phyloP scores from a whole-genome alignment of 1,284 basidiomycete genomes.

The Cryptococcus sp. region DNA sequence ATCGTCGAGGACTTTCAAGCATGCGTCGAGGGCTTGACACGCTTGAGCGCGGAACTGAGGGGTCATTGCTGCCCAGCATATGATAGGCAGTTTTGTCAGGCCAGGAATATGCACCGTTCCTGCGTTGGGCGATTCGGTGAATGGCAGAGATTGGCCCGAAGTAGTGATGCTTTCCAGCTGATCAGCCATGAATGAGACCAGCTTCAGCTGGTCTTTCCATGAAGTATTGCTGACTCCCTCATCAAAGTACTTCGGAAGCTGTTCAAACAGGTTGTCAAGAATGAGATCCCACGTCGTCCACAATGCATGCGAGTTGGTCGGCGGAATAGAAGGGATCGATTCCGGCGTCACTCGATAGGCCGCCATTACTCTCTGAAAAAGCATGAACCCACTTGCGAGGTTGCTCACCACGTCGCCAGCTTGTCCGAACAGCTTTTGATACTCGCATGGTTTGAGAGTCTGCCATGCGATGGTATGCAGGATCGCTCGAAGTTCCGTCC shows the following conservation, averaged over 20 bases:
- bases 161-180: slow-evolving; percentile 38
- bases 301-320: slow-evolving; percentile 27
- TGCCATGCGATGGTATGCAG: slow-evolving; percentile 45
- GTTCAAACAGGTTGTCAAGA: slow-evolving; percentile 44
- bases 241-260: slow-evolving; percentile 37
- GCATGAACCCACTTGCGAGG: slow-evolving; percentile 35
- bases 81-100: slow-evolving; percentile 36
- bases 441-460: slow-evolving; percentile 25
- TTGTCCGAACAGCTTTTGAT: slow-evolving; percentile 36
- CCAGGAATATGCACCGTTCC: slow-evolving; percentile 11
- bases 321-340: slow-evolving; percentile 35
- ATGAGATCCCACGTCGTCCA: slow-evolving; percentile 46
- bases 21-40: slow-evolving; percentile 32
- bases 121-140: slow-evolving; percentile 5
- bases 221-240: slow-evolving; percentile 1
- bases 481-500: slow-evolving; percentile 35
- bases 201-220: slow-evolving; percentile 32
- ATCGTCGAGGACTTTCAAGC: slow-evolving; percentile 25
- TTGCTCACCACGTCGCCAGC: slow-evolving; percentile 31
- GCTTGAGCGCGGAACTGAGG: slow-evolving; percentile 23
- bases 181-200: slow-evolving; percentile 46
- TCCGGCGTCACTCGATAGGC: slow-evolving; percentile 32
- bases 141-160: slow-evolving; percentile 10
- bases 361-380: slow-evolving; percentile 36
- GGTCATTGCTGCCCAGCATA: slow-evolving; percentile 32